Base-by-base conservation (phyloP, 768 basidiomycete genomes). In the Boletus pseudopeckii region DNA sequence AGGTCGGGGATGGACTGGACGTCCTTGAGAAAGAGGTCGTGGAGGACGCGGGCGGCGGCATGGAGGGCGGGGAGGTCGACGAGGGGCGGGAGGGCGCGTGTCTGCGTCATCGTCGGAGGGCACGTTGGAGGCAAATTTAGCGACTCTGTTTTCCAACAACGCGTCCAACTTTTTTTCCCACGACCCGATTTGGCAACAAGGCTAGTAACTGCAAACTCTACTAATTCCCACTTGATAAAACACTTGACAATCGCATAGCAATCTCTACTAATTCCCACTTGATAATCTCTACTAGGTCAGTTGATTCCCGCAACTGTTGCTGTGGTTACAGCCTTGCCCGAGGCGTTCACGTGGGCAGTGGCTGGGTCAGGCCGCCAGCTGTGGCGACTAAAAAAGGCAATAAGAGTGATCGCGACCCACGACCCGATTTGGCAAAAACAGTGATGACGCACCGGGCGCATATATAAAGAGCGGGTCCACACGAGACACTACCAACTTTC, bases 1-100 rank as follows among this genome's bases (percentile, higher is more conserved):
- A n/a, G n/a, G 68, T 91, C 90, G 32, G 90, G 89, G 45, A 92
- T 80, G 48, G 79, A 77, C 70, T 86, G 84, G 3, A 80, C 77
- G 71, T 92, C 90, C 66, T 88, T 90, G 30, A 78, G 70, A 47
- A 90, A 78, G 56, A 83, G 80, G 45, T 88, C 87, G 50, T 84
- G 77, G 28, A 92, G 65, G 33, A 88, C 77, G 54, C 77, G 75
- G 62, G 84, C 85, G 10, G 89, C 89, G 63, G 74, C 81, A 62
- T 83, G 80, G 41, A 92, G 73, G 20, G 82, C 77, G 42, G 74
- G 65, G 46, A 91, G 72, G 70, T 90, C 87, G 26, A 87, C 77
- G 40, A 60, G 59, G 64, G 65, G 52, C 53, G 50, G 50, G 53
- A 40, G 47, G 30, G 58, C 48, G 44, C 58, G 61, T 53, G 61